phyloP scores from a whole-genome alignment of 495 filamentous ascomycete genomes.

The Penicillium salamii region DNA sequence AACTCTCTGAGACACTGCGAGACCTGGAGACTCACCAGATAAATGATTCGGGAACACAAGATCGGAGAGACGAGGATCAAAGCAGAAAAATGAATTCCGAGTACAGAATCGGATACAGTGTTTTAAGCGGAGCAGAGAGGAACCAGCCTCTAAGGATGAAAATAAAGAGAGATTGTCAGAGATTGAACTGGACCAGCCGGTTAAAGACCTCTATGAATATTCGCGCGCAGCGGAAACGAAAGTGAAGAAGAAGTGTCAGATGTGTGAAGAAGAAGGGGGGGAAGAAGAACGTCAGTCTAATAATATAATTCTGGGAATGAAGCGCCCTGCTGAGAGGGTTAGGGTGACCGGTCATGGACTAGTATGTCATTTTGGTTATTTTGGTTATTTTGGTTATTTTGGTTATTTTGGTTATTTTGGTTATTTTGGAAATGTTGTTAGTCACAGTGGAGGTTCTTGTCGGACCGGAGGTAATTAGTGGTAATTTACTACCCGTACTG shows the following conservation, averaged over 20 bases:
- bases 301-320: constrained; percentile 19
- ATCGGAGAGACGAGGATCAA: constrained; percentile 9
- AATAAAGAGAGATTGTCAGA: constrained; percentile 31
- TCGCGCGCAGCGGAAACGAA: constrained; percentile 47
- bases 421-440: background rate
- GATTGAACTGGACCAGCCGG: constrained; percentile 45
- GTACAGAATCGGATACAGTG: too few relatives aligned
- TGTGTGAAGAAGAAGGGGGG: constrained; percentile 11
- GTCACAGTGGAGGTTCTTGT: background rate
- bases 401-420: background rate
- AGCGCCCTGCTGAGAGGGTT: constrained; percentile 4
- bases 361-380: constrained; percentile 4
- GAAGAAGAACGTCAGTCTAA: constrained; percentile 19
- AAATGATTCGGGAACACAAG: background rate
- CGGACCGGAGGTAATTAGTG: too few relatives aligned
- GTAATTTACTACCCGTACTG: background rate
- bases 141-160: constrained; percentile 40
- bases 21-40: constrained; percentile 7
- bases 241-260: constrained; percentile 15
- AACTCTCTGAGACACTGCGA: constrained; percentile 7
- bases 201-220: constrained; percentile 34
- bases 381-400: constrained; percentile 1
- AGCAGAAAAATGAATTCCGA: constrained; percentile 15
- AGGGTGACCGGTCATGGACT: constrained; percentile 10
- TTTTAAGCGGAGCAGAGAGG: too few relatives aligned